Base-by-base conservation (phyloP, 2,329 filamentous ascomycete genomes). In the Rasamsonia emersonii region DNA sequence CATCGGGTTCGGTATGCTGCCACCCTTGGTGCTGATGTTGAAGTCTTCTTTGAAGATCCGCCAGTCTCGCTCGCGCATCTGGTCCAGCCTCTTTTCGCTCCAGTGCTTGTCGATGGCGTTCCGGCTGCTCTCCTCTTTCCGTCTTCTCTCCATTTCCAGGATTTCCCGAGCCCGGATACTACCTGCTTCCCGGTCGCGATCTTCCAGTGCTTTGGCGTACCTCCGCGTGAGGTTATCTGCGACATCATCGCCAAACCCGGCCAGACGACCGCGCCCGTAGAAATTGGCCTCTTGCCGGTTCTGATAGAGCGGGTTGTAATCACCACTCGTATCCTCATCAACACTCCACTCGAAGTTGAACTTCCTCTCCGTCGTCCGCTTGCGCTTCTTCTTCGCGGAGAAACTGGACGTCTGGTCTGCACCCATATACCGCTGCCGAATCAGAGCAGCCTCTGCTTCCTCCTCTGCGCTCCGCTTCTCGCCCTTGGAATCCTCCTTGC, bases 11-110 rank as follows among this genome's bases (percentile, higher is more conserved):
- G 91, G 91, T 35, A 96, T 86, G 16, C 73, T 72, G 25, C 89
- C 89, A 36, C 91, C 91, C 59, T 94, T 96, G 6, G 86, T 95
- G 24, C 81, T 73, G 54, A 98, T 98, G 47, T 91, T 93, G 65
- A 94, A 96, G 60, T 98, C 88, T 59, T 96, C 91, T 63, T 96
- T 98, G 77, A 98, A 95, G 48, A 98, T 96, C 54, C 91, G 84
- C 91, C 91, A 98, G 61, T 98, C 91, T 56, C 91, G 74, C 62
- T 96, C 88, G 41, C 86, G 83, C 91, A 98, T 98, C 49, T 94
- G 84, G 9, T 83, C 77, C 41, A 96, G 67, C 40, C 72, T 74
- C 75, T 98, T 98, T 54, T 95, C 85, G 34, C 83, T 86, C 91
- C 91, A 98, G 60, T 94, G 86, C 58, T 88, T 88, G 47, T 93